Percentiles rank a stretch among this genome's conserved stretches.
These are phyloP conservation scores for Circinella minor DNA, from an alignment of 371 early-diverging fungal species.

Conservation along the genomic window DNA sequence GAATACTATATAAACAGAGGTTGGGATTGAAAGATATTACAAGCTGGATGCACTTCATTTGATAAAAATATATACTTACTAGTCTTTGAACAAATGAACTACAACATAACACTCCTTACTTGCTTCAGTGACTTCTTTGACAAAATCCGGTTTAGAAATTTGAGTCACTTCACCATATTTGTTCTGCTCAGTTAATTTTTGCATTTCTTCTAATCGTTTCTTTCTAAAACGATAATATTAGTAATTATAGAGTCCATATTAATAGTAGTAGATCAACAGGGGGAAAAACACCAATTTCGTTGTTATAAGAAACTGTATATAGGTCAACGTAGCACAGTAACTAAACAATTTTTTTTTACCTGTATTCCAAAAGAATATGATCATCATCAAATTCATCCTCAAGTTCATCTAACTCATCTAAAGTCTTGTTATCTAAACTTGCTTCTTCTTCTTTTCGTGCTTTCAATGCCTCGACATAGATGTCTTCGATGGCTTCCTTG, in stretches of 20 bases:
- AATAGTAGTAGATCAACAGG: too few relatives aligned
- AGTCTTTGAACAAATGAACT: constrained; percentile 76
- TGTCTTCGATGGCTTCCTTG: constrained; percentile 80
- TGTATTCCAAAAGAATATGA: constrained; percentile 77
- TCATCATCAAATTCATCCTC: constrained; percentile 88
- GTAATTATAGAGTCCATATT: too few relatives aligned
- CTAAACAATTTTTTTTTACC: constrained; percentile 38
- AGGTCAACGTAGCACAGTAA: background rate
- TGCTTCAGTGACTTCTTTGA: constrained; percentile 89
- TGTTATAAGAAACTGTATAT: too few relatives aligned
- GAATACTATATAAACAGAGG: constrained; percentile 47
- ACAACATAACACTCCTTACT: constrained; percentile 81
- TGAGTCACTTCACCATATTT: constrained; percentile 82
- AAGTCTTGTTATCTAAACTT: constrained; percentile 64
- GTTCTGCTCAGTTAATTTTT: constrained; percentile 60
- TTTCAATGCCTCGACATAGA: constrained; percentile 75
- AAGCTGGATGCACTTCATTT: too few relatives aligned
- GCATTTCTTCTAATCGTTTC: constrained; percentile 81
- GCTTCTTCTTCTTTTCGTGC: constrained; percentile 66
- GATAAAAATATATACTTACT: constrained; percentile 41
- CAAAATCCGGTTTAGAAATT: constrained; percentile 93
- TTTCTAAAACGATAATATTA: constrained; percentile 37
- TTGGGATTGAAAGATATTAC: too few relatives aligned
- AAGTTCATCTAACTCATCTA: constrained; percentile 92
- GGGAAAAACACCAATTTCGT: too few relatives aligned